Percentiles rank a stretch among this genome's conserved stretches.
These are phyloP conservation scores for Paraphaeosphaeria minitans DNA, from an alignment of 2,329 filamentous ascomycete genomes.

Conservation along the genomic window DNA sequence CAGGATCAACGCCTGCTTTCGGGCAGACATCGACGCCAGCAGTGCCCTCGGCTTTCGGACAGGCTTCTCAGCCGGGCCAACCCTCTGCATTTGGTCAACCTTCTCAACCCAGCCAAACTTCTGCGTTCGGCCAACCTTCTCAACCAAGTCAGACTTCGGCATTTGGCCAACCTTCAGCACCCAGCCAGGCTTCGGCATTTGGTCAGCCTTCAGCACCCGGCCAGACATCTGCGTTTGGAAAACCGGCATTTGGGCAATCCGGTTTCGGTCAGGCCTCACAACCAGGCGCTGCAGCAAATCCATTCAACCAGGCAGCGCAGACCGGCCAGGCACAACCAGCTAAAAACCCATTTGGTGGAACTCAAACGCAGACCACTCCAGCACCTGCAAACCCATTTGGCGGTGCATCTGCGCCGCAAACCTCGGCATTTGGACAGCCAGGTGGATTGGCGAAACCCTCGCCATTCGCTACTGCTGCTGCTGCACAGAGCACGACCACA, in stretches of 20 bases:
- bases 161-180: constrained; percentile 21
- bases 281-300: constrained; percentile 34
- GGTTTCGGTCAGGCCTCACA: constrained; percentile 32
- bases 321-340: constrained; percentile 29
- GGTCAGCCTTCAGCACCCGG: constrained; percentile 38
- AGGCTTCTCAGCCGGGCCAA: constrained; percentile 22
- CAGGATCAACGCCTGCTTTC: constrained; percentile 35
- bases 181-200: neutral
- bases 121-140: constrained; percentile 21
- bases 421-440: constrained; percentile 40
- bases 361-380: constrained; percentile 21
- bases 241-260: constrained; percentile 15
- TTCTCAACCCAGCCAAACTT: constrained; percentile 20
- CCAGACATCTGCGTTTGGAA: constrained; percentile 33
- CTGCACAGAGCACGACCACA: constrained; percentile 17
- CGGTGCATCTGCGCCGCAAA: constrained; percentile 18
- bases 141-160: neutral
- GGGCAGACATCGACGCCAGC: constrained; percentile 40
- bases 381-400: constrained; percentile 27
- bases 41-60: constrained; percentile 19
- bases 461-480: constrained; percentile 22
- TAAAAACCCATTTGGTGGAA: constrained; percentile 26
- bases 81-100: neutral
- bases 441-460: constrained; percentile 39
- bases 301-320: constrained; percentile 35